These are phyloP conservation scores for Kokia cookei DNA, from an alignment of 441 rosid species.

Conservation along the genomic window DNA sequence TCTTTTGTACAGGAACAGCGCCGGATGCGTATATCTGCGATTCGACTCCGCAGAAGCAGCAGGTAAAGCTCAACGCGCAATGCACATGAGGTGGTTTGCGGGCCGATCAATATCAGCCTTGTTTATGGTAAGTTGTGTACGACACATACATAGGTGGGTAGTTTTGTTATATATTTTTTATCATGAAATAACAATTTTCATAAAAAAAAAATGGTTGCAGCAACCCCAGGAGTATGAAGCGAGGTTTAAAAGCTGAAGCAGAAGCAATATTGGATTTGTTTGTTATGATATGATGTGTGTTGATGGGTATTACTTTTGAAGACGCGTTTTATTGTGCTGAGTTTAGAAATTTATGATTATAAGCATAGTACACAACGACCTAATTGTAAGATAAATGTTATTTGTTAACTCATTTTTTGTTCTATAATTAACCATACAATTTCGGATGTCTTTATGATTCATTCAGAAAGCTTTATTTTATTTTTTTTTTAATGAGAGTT, in stretches of 20 bases:
- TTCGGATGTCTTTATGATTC: background rate
- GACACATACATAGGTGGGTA: too few species aligned
- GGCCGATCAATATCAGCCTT: conserved; percentile 71
- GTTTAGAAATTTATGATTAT: background rate
- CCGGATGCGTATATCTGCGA: conserved; percentile 64
- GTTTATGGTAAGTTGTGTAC: conserved; percentile 48
- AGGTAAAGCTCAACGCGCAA: conserved; percentile 60
- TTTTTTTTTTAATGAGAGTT: background rate
- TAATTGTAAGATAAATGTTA: background rate
- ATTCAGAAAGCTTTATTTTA: background rate
- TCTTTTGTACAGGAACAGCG: conserved; percentile 47
- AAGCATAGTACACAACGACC: background rate
- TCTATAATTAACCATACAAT: background rate
- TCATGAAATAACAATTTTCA: background rate
- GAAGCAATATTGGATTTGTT: too few species aligned
- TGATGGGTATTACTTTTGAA: too few species aligned
- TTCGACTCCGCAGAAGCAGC: conserved; percentile 63
- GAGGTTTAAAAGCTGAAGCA: conserved; percentile 37
- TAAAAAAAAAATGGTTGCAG: conserved; percentile 28
- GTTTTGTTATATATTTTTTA: too few species aligned
- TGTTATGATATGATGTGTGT: too few species aligned
- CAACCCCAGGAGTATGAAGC: conserved; percentile 63
- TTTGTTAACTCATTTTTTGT: background rate
- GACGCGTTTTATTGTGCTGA: too few species aligned
- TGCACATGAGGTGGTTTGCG: conserved; percentile 98